A percentile compares a stretch with the other conserved stretches of the same genome.
Conservation (phyloP, 2,329 filamentous ascomycete genomes). For the Thielaviopsis ethacetica region DNA sequence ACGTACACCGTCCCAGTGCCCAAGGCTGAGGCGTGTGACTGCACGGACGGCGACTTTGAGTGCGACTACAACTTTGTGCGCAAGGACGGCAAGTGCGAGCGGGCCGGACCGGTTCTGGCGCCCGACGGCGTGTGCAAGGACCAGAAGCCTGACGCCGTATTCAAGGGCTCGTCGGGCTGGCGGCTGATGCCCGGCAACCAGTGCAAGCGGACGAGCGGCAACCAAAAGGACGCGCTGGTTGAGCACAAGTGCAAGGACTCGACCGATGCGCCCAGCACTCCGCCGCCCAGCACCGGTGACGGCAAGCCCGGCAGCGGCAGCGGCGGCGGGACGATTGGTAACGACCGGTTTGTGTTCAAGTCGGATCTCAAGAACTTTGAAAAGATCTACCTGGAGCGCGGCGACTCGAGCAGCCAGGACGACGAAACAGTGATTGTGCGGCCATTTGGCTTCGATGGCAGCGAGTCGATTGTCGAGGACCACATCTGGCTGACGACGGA, state of each 20-base stretch:
- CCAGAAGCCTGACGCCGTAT: slow-evolving; percentile 49
- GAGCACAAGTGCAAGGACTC: slow-evolving; percentile 56
- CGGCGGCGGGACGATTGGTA: no score
- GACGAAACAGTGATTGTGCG: slow-evolving; percentile 58
- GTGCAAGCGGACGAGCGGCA: slow-evolving; percentile 44
- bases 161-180: slow-evolving; percentile 78
- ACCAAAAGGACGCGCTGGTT: slow-evolving; percentile 53
- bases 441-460: slow-evolving; percentile 22
- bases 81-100: slow-evolving; percentile 53
- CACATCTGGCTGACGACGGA: slow-evolving; percentile 60
- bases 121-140: slow-evolving; percentile 60
- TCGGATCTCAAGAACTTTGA: slow-evolving; percentile 34
- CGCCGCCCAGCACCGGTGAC: slow-evolving; percentile 25
- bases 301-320: slow-evolving; percentile 42
- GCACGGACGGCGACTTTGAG: slow-evolving; percentile 74
- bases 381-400: slow-evolving; percentile 65
- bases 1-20: slow-evolving; percentile 67
- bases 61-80: slow-evolving; percentile 86
- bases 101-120: slow-evolving; percentile 41
- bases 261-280: slow-evolving; percentile 22
- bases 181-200: slow-evolving; percentile 74
- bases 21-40: slow-evolving; percentile 60
- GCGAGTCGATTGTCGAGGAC: slow-evolving; percentile 26
- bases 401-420: slow-evolving; percentile 40
- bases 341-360: slow-evolving; percentile 45